phyloP scores from a whole-genome alignment of 2,329 filamentous ascomycete species.

The Bertia moriformis region DNA sequence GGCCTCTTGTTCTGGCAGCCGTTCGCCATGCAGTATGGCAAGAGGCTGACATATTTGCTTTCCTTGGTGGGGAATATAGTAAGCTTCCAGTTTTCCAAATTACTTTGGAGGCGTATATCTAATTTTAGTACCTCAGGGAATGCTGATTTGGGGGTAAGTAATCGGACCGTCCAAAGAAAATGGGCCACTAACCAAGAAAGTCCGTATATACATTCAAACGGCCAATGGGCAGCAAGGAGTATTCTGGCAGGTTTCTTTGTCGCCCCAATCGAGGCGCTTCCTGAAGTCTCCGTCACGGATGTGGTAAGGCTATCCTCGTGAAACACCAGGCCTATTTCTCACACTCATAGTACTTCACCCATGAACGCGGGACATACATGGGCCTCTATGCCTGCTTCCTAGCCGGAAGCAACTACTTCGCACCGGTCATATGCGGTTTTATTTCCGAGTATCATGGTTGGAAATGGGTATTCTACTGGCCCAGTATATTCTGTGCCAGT shows the following conservation, averaged over 20 bases:
- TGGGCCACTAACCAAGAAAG: conserved; percentile 3
- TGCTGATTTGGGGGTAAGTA: background rate
- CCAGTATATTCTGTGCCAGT: conserved; percentile 29
- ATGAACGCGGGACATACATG: conserved; percentile 22
- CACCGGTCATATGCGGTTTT: conserved; percentile 28
- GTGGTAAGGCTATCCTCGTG: conserved; percentile 16
- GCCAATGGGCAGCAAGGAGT: conserved; percentile 21
- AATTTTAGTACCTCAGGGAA: background rate
- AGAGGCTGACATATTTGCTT: conserved; percentile 9
- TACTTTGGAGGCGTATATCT: background rate
- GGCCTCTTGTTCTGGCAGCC: conserved; percentile 29
- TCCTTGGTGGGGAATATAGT: conserved; percentile 6
- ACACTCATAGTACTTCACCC: conserved; percentile 24
- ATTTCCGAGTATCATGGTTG: conserved; percentile 27
- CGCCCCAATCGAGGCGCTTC: conserved; percentile 23
- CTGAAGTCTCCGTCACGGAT: conserved; percentile 22
- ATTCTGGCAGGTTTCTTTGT: conserved; percentile 20
- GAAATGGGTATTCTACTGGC: conserved; percentile 32
- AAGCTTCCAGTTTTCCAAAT: conserved; percentile 4
- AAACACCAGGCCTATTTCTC: no score
- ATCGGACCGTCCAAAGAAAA: background rate
- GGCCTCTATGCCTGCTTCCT: conserved; percentile 21
- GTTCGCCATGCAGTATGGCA: conserved; percentile 25
- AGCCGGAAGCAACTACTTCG: conserved; percentile 23
- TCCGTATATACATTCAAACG: conserved; percentile 8